Evolutionary conservation across 306 rosid species (phyloP), one percentile per base, ranked within the genome.

Genomic region (Prunus kanzakura): DNA sequence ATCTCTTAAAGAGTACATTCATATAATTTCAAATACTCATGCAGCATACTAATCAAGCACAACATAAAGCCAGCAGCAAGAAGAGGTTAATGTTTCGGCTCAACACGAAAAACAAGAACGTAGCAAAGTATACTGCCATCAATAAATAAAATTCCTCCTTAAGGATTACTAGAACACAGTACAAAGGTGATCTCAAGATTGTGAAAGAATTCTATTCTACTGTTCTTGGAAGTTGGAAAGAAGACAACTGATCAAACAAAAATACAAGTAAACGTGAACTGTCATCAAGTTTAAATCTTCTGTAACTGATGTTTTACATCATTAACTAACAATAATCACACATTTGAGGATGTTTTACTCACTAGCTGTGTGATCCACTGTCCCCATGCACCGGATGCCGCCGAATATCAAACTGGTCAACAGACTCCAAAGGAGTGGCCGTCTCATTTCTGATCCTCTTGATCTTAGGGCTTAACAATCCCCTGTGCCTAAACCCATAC

Each of bases 401-500:
- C 56, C 99, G 83, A 81, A 96, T 96, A 83, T 96, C 96, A 67
- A 89, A 88, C 81, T 81, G 84, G 73, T 96, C 89, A 46, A 92
- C 97, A 64, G 14, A 79, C 82, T 89, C 91, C 82, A 96, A 78
- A 46, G 99, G 99, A 80, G 87, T 79, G 51, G 84, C 86, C 0
- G 97, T 84, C 89, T 96, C 99, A 25, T 96, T 92, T 73, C 99
- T 92, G 75, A 91, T 89, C 76, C 99, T 87, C 90, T 85, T 90
- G 73, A 96, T 91, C 85, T 96, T 96, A 55, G 99, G 98, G 67
- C 99, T 96, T 82, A 96, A 80, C 62, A 96, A 77, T 12, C 99
- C 98, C 20, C 98, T 89, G 73, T 96, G 99, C 71, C 91, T 82
- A 76, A 96, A 92, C 8, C 99, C 99, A 27, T 96, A 96, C 25